Percentiles rank a stretch among this genome's conserved stretches.
Evolutionary conservation across 345 rosid genomes (phyloP).

Genomic region (Pistacia atlantica): DNA sequence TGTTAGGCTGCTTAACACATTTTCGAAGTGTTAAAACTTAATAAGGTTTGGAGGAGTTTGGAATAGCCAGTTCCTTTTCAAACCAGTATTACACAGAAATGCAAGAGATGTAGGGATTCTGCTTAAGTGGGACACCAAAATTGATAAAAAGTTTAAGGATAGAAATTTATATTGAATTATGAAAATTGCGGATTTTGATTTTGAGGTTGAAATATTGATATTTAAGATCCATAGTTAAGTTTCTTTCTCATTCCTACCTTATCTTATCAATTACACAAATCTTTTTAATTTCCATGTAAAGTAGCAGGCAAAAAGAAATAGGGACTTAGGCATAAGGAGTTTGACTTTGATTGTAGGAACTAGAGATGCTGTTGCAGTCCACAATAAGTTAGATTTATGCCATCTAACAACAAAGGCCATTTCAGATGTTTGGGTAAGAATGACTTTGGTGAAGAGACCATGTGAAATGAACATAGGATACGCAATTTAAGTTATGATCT

Average conservation of each 20-base stretch:
- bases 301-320: neutral
- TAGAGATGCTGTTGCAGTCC: neutral
- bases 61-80: too few species aligned
- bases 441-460: neutral
- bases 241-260: neutral
- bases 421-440: neutral
- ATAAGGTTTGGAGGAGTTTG: too few species aligned
- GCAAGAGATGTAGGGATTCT: too few species aligned
- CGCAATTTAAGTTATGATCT: neutral
- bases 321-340: neutral
- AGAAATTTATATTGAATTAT: too few species aligned
- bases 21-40: neutral
- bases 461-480: neutral
- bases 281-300: neutral
- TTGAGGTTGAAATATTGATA: too few species aligned
- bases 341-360: neutral
- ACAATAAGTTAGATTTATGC: too few species aligned
- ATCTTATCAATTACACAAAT: neutral
- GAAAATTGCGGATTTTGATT: too few species aligned
- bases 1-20: too few species aligned
- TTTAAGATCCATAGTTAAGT: neutral
- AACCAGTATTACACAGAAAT: too few species aligned
- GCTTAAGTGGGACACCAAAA: too few species aligned
- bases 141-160: too few species aligned
- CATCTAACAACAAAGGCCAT: too few species aligned